Evolutionary conservation across 345 rosid genomes (phyloP).

Genomic region (Lumnitzera littorea): DNA sequence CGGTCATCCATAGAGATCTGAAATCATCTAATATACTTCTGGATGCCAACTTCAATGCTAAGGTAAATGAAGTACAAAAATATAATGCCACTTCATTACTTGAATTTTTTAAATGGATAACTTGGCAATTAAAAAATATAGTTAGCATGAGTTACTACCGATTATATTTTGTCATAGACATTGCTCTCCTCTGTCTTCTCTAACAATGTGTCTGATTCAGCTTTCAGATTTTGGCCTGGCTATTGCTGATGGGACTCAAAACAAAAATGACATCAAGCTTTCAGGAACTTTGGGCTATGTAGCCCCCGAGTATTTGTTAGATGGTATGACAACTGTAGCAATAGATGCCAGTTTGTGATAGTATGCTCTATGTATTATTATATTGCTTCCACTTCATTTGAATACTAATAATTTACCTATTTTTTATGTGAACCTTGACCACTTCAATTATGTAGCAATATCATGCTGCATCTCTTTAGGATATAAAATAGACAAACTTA

Average conservation of each 20-base stretch:
- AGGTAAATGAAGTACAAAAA: constrained; percentile 41
- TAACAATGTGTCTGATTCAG: constrained; percentile 31
- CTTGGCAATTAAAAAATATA: no score
- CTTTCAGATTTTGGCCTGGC: constrained; percentile 98
- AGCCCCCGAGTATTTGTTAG: constrained; percentile 92
- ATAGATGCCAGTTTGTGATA: not conserved
- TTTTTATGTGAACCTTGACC: constrained; percentile 1
- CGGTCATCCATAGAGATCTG: constrained; percentile 96
- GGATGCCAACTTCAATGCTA: constrained; percentile 84
- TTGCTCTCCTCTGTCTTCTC: not conserved
- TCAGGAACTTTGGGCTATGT: constrained; percentile 96
- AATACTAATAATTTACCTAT: not conserved
- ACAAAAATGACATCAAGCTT: constrained; percentile 70
- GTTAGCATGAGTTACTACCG: not conserved
- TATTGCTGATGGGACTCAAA: constrained; percentile 54
- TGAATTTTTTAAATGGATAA: not conserved
- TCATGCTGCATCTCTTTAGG: not conserved
- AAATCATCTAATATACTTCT: constrained; percentile 91
- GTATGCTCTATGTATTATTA: not conserved
- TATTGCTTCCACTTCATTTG: constrained; percentile 1
- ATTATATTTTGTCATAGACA: not conserved
- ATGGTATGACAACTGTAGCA: constrained; percentile 43
- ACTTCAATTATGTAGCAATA: constrained; percentile 12
- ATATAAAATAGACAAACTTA: no score
- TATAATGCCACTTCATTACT: not conserved